phyloP scores from a whole-genome alignment of 2,329 filamentous ascomycete species.

The Apiospora hydei region DNA sequence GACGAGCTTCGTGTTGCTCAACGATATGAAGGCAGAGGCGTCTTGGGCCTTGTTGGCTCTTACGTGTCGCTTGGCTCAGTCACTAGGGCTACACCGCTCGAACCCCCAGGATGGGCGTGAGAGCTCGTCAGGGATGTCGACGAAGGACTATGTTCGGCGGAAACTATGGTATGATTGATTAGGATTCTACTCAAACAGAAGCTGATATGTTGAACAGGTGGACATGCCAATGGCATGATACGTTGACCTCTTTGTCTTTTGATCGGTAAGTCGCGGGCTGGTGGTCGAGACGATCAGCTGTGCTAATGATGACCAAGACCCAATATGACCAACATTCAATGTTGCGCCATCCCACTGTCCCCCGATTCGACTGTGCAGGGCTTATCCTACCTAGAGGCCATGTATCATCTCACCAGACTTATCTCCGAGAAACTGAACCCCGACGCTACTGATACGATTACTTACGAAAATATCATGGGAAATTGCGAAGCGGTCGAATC shows the following conservation, averaged over 20 bases:
- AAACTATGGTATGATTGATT: conserved; percentile 58
- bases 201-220: conserved; percentile 45
- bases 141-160: conserved; percentile 62
- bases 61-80: conserved; percentile 70
- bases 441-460: conserved; percentile 56
- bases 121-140: conserved; percentile 51
- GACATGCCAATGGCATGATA: conserved; percentile 73
- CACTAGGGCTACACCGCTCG: conserved; percentile 65
- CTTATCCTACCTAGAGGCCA: conserved; percentile 67
- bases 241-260: conserved; percentile 70
- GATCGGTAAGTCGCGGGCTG: conserved; percentile 55
- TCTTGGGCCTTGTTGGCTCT: conserved; percentile 71
- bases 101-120: conserved; percentile 54
- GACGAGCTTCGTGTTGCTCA: conserved; percentile 68
- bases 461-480: conserved; percentile 62
- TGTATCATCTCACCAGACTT: conserved; percentile 69
- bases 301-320: conserved; percentile 47
- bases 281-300: conserved; percentile 26
- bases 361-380: conserved; percentile 52
- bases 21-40: conserved; percentile 74
- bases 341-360: conserved; percentile 60
- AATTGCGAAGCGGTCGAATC: conserved; percentile 63
- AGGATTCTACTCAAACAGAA: neutral
- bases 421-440: conserved; percentile 65
- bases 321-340: conserved; percentile 68